Evolutionary conservation across 2,329 filamentous ascomycete genomes (phyloP).

Genomic region (Magnaporthiopsis rhizophila): DNA sequence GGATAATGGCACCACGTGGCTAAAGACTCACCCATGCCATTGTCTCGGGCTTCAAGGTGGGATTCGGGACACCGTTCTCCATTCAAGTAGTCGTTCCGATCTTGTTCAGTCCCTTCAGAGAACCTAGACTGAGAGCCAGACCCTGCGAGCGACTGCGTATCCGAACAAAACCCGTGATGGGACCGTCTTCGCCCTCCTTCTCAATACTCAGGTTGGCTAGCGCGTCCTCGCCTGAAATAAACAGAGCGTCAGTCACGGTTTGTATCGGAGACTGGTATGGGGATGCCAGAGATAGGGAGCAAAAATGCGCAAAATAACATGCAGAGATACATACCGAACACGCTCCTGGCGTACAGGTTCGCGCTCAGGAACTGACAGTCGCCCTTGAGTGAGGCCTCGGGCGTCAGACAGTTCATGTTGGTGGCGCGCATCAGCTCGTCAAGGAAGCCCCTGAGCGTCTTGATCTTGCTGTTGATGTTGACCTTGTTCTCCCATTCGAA

Average conservation of each 20-base stretch:
- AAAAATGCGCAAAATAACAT: background rate
- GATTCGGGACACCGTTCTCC: background rate
- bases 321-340: slow-evolving; percentile 72
- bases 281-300: background rate
- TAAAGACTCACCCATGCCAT: background rate
- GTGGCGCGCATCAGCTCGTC: slow-evolving; percentile 94
- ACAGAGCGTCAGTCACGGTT: slow-evolving; percentile 4
- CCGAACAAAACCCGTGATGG: slow-evolving; percentile 93
- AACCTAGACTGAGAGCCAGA: slow-evolving; percentile 84
- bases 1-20: background rate
- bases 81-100: slow-evolving; percentile 40
- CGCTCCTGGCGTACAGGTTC: slow-evolving; percentile 91
- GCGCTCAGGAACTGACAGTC: slow-evolving; percentile 98
- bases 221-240: slow-evolving; percentile 78
- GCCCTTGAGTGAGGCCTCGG: slow-evolving; percentile 90
- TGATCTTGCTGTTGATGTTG: slow-evolving; percentile 98
- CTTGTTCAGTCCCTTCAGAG: slow-evolving; percentile 89
- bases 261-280: slow-evolving; percentile 18
- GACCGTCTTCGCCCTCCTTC: slow-evolving; percentile 90
- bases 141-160: slow-evolving; percentile 97
- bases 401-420: slow-evolving; percentile 97
- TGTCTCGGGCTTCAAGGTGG: background rate
- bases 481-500: slow-evolving; percentile 99
- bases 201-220: slow-evolving; percentile 96
- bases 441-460: slow-evolving; percentile 83